Base-by-base conservation (phyloP, 2,329 filamentous ascomycete species). In the Diplodia seriata region DNA sequence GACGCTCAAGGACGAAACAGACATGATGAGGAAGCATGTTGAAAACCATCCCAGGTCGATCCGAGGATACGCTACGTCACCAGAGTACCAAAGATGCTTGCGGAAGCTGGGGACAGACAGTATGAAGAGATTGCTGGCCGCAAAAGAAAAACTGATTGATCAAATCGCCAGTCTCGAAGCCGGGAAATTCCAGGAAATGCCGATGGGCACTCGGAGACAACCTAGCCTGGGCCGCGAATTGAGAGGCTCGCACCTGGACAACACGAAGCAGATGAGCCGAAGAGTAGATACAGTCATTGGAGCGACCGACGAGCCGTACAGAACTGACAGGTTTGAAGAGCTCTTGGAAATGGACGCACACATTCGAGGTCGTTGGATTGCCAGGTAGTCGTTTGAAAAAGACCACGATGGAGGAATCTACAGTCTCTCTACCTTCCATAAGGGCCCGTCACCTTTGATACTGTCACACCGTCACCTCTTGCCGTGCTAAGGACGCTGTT, bases 401-500 rank as follows among this genome's bases (percentile, higher is more conserved):
- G 23, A 3, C 23, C 23, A 26, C 23, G 0, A 26, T 26, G 23
- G 23, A 26, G 23, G 23, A 2, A 23, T 23, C 23, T 23, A 23
- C 23, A 26, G 23, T 26, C 3, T 26, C 4, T n/a, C 43, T 63
- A 67, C 38, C 54, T 43, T 29, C 64, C 64, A 14, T 59, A 67
- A 4, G 64, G 64, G 0, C 66, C 66, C 1, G 66, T 64, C 26
- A 51, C 50, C 51, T 64, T 68, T 1, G 57, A 40, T 5, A 57
- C 66, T 5, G 67, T n/a, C 53, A 33, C 67, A 8, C 67, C 54
- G 15, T 51, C 59, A 26, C 72, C 77, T 62, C 73, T 79, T 18
- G 79, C 79, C 23, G 74, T 70, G 14, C 72, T 75, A 20, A 81
- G 57, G 15, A 75, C 74, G 57, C 75, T 70, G 18, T 76, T 72